phyloP scores from a whole-genome alignment of 192 early-diverging fungal species.

The Helicostylum pulchrum region DNA sequence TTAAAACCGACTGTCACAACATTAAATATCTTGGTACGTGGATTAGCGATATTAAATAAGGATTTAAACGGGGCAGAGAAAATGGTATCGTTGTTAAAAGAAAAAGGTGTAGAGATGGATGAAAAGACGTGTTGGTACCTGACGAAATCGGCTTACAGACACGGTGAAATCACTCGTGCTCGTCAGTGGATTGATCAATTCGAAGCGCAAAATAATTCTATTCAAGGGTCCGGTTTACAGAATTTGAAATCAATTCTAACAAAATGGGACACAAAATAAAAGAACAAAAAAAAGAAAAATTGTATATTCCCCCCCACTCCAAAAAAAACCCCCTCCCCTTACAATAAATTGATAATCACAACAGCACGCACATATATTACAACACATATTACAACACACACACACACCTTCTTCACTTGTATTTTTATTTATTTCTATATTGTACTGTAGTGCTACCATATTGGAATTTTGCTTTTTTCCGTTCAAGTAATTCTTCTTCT shows the following conservation, averaged over 20 bases:
- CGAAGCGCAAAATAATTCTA: neutral
- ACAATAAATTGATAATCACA: neutral
- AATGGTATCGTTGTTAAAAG: conserved; percentile 6
- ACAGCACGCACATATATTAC: too few species aligned
- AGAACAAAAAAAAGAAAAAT: neutral
- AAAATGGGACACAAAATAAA: conserved; percentile 1
- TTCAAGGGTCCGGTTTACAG: conserved; percentile 18
- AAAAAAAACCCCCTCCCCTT: conserved; percentile 1
- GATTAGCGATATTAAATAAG: conserved; percentile 22
- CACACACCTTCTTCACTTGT: neutral
- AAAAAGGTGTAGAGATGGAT: conserved; percentile 10
- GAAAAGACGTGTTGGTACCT: conserved; percentile 31
- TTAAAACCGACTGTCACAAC: conserved; percentile 10
- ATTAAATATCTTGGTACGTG: conserved; percentile 31
- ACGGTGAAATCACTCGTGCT: neutral
- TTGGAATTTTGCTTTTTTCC: neutral
- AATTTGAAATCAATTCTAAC: conserved; percentile 17
- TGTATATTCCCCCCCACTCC: neutral
- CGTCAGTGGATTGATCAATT: conserved; percentile 15
- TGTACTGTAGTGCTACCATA: neutral
- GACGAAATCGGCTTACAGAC: conserved; percentile 9
- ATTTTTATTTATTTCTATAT: conserved; percentile 5
- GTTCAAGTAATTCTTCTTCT: neutral
- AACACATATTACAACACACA: too few species aligned
- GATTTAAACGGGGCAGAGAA: conserved; percentile 22